phyloP scores from a whole-genome alignment of 768 basidiomycete species.

The Russula sp. region DNA sequence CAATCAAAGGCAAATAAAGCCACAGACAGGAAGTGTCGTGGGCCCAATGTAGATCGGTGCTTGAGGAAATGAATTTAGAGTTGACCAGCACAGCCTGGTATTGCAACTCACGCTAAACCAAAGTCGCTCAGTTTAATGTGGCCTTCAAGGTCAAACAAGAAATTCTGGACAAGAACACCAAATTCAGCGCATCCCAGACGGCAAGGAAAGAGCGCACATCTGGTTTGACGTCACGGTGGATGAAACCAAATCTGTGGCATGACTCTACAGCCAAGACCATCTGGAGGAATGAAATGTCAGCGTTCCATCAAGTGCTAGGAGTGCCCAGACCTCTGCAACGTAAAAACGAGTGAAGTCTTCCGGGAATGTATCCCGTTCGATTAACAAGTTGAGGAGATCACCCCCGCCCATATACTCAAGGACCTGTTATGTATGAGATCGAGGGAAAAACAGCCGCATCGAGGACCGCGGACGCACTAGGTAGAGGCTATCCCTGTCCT shows the following conservation, averaged over 20 bases:
- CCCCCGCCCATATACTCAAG: conserved; percentile 96
- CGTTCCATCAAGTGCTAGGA: conserved; percentile 8
- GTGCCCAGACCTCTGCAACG: conserved; percentile 69
- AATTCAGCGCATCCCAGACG: neutral
- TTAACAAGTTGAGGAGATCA: conserved; percentile 91
- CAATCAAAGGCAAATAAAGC: conserved; percentile 21
- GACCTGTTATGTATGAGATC: conserved; percentile 61
- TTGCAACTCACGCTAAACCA: conserved; percentile 75
- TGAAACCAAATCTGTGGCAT: conserved; percentile 92
- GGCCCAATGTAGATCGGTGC: conserved; percentile 92
- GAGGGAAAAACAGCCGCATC: conserved; percentile 24
- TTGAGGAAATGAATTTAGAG: conserved; percentile 28
- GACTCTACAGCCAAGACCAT: conserved; percentile 93
- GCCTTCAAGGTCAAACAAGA: conserved; percentile 87
- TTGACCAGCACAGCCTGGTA: neutral
- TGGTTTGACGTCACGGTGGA: conserved; percentile 96
- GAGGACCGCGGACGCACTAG: conserved; percentile 49
- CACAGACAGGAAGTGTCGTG: conserved; percentile 84
- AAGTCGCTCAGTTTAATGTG: conserved; percentile 96
- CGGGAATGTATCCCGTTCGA: conserved; percentile 85
- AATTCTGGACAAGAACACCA: conserved; percentile 54
- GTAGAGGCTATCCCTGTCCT: conserved; percentile 93
- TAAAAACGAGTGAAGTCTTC: conserved; percentile 92
- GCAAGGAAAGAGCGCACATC: conserved; percentile 47
- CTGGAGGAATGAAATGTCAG: conserved; percentile 32